Evolutionary conservation across 768 basidiomycete genomes (phyloP).

Genomic region (Mycena capillaripes): DNA sequence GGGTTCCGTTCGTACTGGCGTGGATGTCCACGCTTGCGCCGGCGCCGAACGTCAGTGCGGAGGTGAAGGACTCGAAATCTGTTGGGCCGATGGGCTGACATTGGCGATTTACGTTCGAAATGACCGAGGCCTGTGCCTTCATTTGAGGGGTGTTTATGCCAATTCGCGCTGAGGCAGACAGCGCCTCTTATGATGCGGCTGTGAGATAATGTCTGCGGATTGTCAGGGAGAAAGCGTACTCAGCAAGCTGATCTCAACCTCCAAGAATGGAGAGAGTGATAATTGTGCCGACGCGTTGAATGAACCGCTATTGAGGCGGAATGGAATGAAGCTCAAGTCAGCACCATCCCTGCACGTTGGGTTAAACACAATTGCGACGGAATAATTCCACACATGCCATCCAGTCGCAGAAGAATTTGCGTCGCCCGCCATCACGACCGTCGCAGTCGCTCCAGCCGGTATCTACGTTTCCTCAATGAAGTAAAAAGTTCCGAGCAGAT

Average conservation of each 20-base stretch:
- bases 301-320: slow-evolving; percentile 21
- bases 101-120: slow-evolving; percentile 14
- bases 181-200: background rate
- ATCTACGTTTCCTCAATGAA: background rate
- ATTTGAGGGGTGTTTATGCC: slow-evolving; percentile 22
- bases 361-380: too few relatives aligned
- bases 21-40: slow-evolving; percentile 12
- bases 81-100: slow-evolving; percentile 17
- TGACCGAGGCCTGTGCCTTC: background rate
- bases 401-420: slow-evolving; percentile 4
- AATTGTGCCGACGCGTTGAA: slow-evolving; percentile 16
- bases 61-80: slow-evolving; percentile 20
- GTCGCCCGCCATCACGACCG: slow-evolving; percentile 9
- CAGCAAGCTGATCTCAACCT: background rate
- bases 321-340: slow-evolving; percentile 16
- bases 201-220: background rate
- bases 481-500: background rate
- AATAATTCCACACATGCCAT: background rate
- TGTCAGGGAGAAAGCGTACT: background rate
- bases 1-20: background rate
- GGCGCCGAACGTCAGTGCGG: slow-evolving; percentile 22
- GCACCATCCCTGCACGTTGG: background rate
- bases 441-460: background rate
- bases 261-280: slow-evolving; percentile 21
- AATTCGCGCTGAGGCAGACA: background rate